Percentiles rank a stretch among this genome's conserved stretches.
Conservation (phyloP, 208 protist species). For the Trypanosoma rangeli region DNA sequence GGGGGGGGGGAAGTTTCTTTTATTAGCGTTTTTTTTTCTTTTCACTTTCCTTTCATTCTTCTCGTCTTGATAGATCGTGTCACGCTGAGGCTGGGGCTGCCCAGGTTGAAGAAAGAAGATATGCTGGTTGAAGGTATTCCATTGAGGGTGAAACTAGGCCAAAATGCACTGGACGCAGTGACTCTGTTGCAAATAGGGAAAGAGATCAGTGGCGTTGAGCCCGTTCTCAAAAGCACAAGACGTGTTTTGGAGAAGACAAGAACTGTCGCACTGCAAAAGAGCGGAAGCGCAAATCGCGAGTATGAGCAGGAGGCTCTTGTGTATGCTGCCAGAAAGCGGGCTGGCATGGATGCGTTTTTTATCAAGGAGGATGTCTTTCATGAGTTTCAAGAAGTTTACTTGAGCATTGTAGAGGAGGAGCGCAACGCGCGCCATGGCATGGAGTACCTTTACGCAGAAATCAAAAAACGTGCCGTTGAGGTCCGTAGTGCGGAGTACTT, state of each 20-base stretch:
- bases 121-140: conserved; percentile 19
- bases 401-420: conserved; percentile 32
- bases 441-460: conserved; percentile 22
- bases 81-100: conserved; percentile 7
- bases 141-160: conserved; percentile 25
- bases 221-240: conserved; percentile 24
- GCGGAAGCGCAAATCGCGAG: background rate
- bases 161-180: conserved; percentile 5
- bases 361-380: conserved; percentile 31
- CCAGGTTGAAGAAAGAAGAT: background rate
- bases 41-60: conserved; percentile 8
- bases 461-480: conserved; percentile 30
- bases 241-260: conserved; percentile 32
- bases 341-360: conserved; percentile 13
- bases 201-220: conserved; percentile 23
- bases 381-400: conserved; percentile 19
- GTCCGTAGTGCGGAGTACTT: conserved; percentile 37
- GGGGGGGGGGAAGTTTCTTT: background rate
- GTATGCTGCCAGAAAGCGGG: conserved; percentile 26
- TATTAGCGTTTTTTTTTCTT: background rate
- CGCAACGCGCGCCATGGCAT: conserved; percentile 31
- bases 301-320: conserved; percentile 21
- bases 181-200: conserved; percentile 9
- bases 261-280: background rate
- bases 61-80: background rate